phyloP scores from a whole-genome alignment of 352 stramenopile species.

The Halophytophthora batemanensis region DNA sequence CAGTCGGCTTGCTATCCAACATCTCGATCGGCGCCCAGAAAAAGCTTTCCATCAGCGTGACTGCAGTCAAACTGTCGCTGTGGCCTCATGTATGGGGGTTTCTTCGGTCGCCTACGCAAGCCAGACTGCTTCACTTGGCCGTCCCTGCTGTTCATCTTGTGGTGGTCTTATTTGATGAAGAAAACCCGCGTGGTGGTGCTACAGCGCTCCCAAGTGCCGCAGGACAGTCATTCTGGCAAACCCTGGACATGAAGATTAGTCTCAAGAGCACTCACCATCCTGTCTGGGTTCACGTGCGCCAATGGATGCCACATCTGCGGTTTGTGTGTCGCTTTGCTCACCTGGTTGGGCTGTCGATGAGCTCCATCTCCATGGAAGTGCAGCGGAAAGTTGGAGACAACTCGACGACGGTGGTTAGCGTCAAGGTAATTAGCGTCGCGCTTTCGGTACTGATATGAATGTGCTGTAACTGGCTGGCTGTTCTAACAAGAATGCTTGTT shows the following conservation, averaged over 20 bases:
- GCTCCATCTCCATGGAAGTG: slow-evolving; percentile 34
- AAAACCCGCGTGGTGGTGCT: background rate
- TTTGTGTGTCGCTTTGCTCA: slow-evolving; percentile 37
- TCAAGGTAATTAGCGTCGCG: slow-evolving; percentile 20
- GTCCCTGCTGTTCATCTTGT: slow-evolving; percentile 36
- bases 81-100: slow-evolving; percentile 56
- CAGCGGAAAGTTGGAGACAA: slow-evolving; percentile 11
- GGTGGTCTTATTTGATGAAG: slow-evolving; percentile 15
- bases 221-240: slow-evolving; percentile 9
- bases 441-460: no score
- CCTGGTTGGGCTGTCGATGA: slow-evolving; percentile 26
- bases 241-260: slow-evolving; percentile 21
- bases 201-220: background rate
- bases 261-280: slow-evolving; percentile 37
- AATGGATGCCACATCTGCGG: slow-evolving; percentile 38
- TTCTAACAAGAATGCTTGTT: background rate
- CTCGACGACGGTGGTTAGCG: slow-evolving; percentile 8
- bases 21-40: slow-evolving; percentile 36
- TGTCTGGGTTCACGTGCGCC: slow-evolving; percentile 27
- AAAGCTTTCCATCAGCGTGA: slow-evolving; percentile 40
- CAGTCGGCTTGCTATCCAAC: slow-evolving; percentile 49
- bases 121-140: slow-evolving; percentile 41
- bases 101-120: slow-evolving; percentile 36
- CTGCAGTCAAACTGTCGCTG: slow-evolving; percentile 40
- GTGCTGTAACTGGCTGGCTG: no score